A percentile compares a stretch with the other conserved stretches of the same genome.
phyloP scores from a whole-genome alignment of 495 filamentous ascomycete species.

The Aspergillus heteromorphus region DNA sequence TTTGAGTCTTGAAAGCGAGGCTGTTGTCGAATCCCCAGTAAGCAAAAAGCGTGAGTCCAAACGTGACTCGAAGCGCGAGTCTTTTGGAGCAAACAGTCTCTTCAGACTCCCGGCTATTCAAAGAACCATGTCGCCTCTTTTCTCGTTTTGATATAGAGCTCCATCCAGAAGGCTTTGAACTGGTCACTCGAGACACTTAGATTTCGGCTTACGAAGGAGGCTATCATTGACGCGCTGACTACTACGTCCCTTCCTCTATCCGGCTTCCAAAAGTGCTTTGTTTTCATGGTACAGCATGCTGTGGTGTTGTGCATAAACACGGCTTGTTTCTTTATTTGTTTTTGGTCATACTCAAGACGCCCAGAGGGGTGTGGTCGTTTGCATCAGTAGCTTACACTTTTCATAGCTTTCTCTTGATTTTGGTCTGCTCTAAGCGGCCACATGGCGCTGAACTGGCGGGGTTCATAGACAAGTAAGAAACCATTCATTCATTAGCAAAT shows the following conservation, averaged over 20 bases:
- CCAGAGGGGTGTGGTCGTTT: no score
- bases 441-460: no score
- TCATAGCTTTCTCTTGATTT: neutral
- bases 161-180: neutral
- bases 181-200: neutral
- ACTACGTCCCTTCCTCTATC: neutral
- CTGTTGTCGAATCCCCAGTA: neutral
- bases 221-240: no score
- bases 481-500: no score
- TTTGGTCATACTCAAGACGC: neutral
- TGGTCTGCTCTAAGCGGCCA: no score
- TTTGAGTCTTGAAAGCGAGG: neutral
- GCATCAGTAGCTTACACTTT: neutral
- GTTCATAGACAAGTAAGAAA: no score
- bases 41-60: neutral
- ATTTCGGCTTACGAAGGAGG: no score
- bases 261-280: neutral
- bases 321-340: neutral
- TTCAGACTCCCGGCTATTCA: constrained; percentile 13
- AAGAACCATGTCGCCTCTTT: constrained; percentile 8
- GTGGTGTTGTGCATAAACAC: neutral
- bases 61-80: neutral
- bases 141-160: neutral
- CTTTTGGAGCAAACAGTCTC: neutral
- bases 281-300: neutral